Percentiles rank a stretch among this genome's conserved stretches.
Evolutionary conservation across 306 rosid species (phyloP).

Genomic region (Adenanthera pavonina): DNA sequence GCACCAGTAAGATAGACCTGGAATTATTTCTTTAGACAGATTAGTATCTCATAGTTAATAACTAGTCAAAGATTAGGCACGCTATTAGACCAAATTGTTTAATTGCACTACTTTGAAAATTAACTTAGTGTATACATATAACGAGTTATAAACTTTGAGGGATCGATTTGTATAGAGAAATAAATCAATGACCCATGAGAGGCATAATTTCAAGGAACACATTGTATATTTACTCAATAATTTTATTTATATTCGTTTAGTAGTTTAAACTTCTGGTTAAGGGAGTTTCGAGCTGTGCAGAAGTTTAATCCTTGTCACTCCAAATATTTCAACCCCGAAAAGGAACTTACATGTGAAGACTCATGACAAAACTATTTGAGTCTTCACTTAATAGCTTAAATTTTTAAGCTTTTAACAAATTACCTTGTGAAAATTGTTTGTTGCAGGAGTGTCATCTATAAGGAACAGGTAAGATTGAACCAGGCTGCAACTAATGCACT

Average conservation of each 20-base stretch:
- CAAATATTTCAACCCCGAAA: not conserved
- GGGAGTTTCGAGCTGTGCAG: not conserved
- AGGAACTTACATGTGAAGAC: not conserved
- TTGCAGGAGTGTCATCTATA: constrained; percentile 88
- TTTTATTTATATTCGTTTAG: not conserved
- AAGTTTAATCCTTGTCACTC: not conserved
- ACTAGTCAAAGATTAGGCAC: not conserved
- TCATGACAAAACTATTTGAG: not conserved
- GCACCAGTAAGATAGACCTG: constrained; percentile 86
- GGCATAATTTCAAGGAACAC: not conserved
- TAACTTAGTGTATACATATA: not conserved
- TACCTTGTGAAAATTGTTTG: constrained; percentile 19
- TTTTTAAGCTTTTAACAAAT: not conserved
- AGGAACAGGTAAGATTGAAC: constrained; percentile 95
- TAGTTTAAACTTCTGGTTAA: not conserved
- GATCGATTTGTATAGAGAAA: not conserved
- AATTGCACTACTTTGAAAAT: not conserved
- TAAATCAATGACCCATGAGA: not conserved
- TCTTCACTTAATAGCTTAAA: not conserved
- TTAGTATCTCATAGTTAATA: not conserved
- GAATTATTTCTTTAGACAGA: not conserved
- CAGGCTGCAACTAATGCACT: constrained; percentile 86
- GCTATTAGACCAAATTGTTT: not conserved
- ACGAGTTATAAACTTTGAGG: not conserved
- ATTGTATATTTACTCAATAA: not conserved